These are phyloP conservation scores for Pseudocercospora musae DNA, from an alignment of 2,329 filamentous ascomycete species.

Conservation along the genomic window DNA sequence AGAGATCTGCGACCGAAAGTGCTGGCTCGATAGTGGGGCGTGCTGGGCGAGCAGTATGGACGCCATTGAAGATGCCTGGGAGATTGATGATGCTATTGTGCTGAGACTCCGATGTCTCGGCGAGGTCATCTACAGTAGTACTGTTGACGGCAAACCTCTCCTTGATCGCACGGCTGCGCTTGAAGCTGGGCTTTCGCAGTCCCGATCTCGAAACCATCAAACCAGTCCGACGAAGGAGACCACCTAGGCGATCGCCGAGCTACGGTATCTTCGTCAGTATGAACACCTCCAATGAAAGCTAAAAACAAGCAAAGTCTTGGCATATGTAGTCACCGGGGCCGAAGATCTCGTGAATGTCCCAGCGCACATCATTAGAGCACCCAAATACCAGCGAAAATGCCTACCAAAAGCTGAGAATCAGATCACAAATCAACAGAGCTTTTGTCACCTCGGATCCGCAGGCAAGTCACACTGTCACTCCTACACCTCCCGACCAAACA, in stretches of 20 bases:
- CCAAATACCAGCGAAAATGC: not conserved
- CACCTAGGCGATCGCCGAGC: too few relatives aligned
- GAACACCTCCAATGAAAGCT: too few relatives aligned
- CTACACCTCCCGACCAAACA: not conserved
- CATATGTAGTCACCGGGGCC: too few relatives aligned
- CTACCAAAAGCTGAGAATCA: too few relatives aligned
- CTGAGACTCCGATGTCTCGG: not conserved
- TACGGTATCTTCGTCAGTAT: too few relatives aligned
- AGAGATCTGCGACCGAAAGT: too few relatives aligned
- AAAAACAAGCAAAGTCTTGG: not conserved
- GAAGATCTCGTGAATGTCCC: too few relatives aligned
- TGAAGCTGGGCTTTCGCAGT: not conserved
- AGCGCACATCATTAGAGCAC: not conserved
- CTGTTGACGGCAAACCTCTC: not conserved
- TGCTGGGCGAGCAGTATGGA: not conserved
- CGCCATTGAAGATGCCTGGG: not conserved
- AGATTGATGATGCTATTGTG: not conserved
- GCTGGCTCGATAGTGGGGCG: too few relatives aligned
- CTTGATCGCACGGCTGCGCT: not conserved
- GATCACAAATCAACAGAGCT: too few relatives aligned
- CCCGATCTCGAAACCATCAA: not conserved
- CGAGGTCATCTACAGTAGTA: not conserved
- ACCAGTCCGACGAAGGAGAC: too few relatives aligned
- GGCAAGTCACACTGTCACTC: not conserved
- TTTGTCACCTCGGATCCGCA: too few relatives aligned